Conservation (phyloP, 129 eudicot genomes). For the Tagetes patula region DNA sequence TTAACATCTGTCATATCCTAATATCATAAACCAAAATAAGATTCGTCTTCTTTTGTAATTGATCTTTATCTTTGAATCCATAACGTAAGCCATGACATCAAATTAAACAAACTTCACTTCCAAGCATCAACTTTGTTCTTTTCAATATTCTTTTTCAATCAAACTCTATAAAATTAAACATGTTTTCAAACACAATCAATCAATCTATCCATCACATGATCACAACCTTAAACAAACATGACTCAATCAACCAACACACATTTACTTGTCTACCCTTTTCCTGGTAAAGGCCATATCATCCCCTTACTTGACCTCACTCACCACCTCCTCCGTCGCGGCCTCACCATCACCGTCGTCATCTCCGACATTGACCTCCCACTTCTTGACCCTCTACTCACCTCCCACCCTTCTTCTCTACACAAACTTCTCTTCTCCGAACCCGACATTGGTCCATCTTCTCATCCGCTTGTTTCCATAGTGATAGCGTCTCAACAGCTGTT, state of each 20-base stretch:
- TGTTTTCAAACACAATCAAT: too few species aligned
- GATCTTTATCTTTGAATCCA: too few species aligned
- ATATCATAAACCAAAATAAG: too few species aligned
- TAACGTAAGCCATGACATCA: too few species aligned
- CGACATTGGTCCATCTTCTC: slow-evolving; percentile 43
- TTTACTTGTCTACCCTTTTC: slow-evolving; percentile 63
- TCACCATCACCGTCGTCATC: slow-evolving; percentile 59
- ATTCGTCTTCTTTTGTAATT: too few species aligned
- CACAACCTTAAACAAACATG: not conserved
- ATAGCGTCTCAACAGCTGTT: slow-evolving; percentile 8
- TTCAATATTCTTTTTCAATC: too few species aligned
- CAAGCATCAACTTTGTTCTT: too few species aligned
- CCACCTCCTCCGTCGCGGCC: slow-evolving; percentile 50
- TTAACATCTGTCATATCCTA: too few species aligned
- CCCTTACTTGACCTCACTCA: slow-evolving; percentile 69
- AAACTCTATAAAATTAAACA: too few species aligned
- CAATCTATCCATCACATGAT: too few species aligned
- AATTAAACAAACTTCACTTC: too few species aligned
- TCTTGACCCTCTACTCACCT: slow-evolving; percentile 50
- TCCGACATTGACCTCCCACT: slow-evolving; percentile 50
- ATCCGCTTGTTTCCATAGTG: slow-evolving; percentile 7
- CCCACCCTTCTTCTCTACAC: slow-evolving; percentile 48
- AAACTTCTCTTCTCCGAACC: slow-evolving; percentile 44
- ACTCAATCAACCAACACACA: slow-evolving; percentile 36
- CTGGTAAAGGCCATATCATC: slow-evolving; percentile 72